Percentiles rank a stretch among this genome's conserved stretches.
phyloP scores from a whole-genome alignment of 305 asterid species.

The Fraxinus sp. region DNA sequence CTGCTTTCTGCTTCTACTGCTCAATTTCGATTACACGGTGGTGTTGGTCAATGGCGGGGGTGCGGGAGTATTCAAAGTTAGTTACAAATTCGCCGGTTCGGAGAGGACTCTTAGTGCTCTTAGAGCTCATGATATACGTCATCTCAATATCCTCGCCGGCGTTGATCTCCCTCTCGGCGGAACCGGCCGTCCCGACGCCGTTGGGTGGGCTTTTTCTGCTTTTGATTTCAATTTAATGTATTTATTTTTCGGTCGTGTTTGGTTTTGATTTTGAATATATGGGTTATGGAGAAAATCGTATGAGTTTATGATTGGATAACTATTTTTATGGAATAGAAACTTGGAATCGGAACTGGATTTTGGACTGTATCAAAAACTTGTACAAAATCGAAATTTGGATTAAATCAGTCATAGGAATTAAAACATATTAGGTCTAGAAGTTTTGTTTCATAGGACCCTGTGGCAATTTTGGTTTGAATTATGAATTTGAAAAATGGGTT shows the following conservation, averaged over 20 bases:
- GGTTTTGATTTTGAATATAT: background rate
- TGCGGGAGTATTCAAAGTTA: slow-evolving; percentile 63
- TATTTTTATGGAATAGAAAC: background rate
- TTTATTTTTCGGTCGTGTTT: slow-evolving; percentile 1
- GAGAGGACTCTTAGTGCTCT: slow-evolving; percentile 71
- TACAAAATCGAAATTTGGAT: background rate
- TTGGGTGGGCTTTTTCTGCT: slow-evolving; percentile 51
- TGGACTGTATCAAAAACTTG: background rate
- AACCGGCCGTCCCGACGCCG: slow-evolving; percentile 89
- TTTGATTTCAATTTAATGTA: background rate
- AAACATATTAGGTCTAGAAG: background rate
- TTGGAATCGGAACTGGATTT: background rate
- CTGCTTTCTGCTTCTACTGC: slow-evolving; percentile 27
- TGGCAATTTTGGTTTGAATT: background rate
- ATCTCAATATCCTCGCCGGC: slow-evolving; percentile 75
- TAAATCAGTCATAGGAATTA: background rate
- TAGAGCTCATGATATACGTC: slow-evolving; percentile 81
- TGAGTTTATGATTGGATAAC: background rate
- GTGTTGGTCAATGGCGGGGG: slow-evolving; percentile 28
- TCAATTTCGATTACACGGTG: slow-evolving; percentile 19
- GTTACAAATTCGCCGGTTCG: slow-evolving; percentile 71
- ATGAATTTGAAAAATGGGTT: background rate
- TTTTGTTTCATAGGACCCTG: background rate
- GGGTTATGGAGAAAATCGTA: background rate
- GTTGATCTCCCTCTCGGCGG: slow-evolving; percentile 97